Percentiles rank a stretch among this genome's conserved stretches.
phyloP scores from a whole-genome alignment of 75 land plant species.

The Pseudotsuga menziesii region DNA sequence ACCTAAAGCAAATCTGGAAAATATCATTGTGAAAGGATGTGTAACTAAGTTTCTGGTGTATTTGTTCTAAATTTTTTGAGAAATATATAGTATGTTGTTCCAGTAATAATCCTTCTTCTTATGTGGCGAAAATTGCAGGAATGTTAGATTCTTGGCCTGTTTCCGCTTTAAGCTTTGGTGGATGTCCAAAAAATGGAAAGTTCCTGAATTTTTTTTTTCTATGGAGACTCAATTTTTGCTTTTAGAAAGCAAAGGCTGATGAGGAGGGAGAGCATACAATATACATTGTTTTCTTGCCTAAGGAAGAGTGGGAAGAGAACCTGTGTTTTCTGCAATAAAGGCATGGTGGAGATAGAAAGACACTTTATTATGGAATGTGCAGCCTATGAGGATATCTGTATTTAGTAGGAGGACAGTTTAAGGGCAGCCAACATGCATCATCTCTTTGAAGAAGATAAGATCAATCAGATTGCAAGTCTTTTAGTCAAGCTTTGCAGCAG shows the following conservation, averaged over 20 bases:
- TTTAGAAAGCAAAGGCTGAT: conserved; percentile 31
- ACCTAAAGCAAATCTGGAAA: too few relatives aligned
- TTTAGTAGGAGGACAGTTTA: too few relatives aligned
- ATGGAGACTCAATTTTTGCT: conserved; percentile 84
- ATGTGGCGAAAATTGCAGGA: conserved; percentile 31
- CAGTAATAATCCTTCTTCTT: not conserved
- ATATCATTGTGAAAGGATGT: not conserved
- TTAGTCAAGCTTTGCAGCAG: too few relatives aligned
- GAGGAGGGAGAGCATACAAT: conserved; percentile 22
- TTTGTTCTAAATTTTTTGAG: not conserved
- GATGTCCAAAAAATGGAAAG: conserved; percentile 91
- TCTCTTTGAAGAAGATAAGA: too few relatives aligned
- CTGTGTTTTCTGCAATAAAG: too few relatives aligned
- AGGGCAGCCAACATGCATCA: too few relatives aligned
- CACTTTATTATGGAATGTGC: too few relatives aligned
- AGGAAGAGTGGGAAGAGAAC: too few relatives aligned
- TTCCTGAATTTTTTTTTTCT: conserved; percentile 61
- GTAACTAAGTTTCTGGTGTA: too few relatives aligned
- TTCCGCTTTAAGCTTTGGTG: conserved; percentile 90
- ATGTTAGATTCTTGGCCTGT: conserved; percentile 61
- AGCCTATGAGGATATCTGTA: too few relatives aligned
- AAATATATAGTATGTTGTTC: not conserved
- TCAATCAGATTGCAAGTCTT: too few relatives aligned
- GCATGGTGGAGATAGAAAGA: too few relatives aligned
- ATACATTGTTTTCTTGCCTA: conserved; percentile 76